These are phyloP conservation scores for Pseudocercospora fijiensis DNA, from an alignment of 2,329 filamentous ascomycete genomes.

Conservation along the genomic window DNA sequence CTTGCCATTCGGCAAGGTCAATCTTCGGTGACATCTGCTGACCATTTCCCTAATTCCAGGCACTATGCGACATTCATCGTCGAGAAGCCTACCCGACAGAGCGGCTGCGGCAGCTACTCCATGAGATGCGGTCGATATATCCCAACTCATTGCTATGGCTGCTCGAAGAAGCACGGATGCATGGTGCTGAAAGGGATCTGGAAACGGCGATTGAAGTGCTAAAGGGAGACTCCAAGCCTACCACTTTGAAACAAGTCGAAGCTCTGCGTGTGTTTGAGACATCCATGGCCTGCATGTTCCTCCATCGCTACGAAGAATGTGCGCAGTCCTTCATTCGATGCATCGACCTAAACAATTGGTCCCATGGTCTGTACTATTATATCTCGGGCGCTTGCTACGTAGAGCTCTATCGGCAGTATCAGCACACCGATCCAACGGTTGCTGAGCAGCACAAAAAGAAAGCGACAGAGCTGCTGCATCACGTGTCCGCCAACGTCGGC, in stretches of 20 bases:
- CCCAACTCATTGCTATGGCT: constrained; percentile 82
- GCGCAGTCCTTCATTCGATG: constrained; percentile 69
- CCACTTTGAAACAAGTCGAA: constrained; percentile 82
- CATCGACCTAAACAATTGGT: constrained; percentile 85
- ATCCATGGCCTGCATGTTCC: constrained; percentile 73
- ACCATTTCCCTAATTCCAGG: neutral
- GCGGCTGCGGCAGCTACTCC: constrained; percentile 66
- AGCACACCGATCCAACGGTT: constrained; percentile 46
- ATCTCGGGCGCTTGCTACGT: constrained; percentile 76
- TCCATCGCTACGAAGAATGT: constrained; percentile 73
- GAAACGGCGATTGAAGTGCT: constrained; percentile 64
- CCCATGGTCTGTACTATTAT: constrained; percentile 84
- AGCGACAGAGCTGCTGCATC: constrained; percentile 69
- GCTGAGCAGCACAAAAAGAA: constrained; percentile 47
- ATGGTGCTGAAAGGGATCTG: constrained; percentile 65
- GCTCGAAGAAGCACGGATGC: constrained; percentile 80
- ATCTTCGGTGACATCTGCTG: neutral
- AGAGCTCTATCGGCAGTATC: constrained; percentile 71
- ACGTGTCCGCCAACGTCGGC: constrained; percentile 70
- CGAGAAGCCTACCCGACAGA: constrained; percentile 65
- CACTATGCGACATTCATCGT: constrained; percentile 83
- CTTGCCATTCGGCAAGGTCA: neutral
- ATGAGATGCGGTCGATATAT: constrained; percentile 72
- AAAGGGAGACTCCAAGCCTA: constrained; percentile 40
- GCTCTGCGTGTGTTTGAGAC: constrained; percentile 84